Percentiles rank a stretch among this genome's conserved stretches.
These are phyloP conservation scores for Fraxinus greggii DNA, from an alignment of 305 asterid species.

Conservation along the genomic window DNA sequence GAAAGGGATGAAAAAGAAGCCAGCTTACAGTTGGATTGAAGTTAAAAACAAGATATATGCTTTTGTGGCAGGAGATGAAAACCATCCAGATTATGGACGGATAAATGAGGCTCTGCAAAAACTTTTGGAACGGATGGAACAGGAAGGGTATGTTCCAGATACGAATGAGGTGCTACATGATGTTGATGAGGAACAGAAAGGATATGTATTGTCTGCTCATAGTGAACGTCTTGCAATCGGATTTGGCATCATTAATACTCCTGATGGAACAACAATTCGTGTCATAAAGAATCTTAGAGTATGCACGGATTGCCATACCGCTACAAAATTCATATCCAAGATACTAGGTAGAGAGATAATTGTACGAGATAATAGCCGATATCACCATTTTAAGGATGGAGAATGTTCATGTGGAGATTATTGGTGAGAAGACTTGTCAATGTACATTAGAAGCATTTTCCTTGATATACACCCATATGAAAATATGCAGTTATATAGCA, in stretches of 20 bases:
- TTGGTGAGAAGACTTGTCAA: slow-evolving; percentile 39
- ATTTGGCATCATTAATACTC: slow-evolving; percentile 53
- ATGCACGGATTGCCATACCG: slow-evolving; percentile 66
- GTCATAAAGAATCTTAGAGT: slow-evolving; percentile 65
- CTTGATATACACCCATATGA: neutral
- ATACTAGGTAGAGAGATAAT: slow-evolving; percentile 50
- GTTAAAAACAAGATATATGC: slow-evolving; percentile 58
- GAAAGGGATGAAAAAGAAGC: slow-evolving; percentile 60
- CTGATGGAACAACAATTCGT: slow-evolving; percentile 52
- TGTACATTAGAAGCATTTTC: neutral
- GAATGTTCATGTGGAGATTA: slow-evolving; percentile 65
- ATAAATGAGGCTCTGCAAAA: slow-evolving; percentile 45
- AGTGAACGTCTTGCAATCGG: slow-evolving; percentile 64
- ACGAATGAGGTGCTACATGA: slow-evolving; percentile 52
- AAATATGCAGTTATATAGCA: neutral
- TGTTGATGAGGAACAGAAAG: slow-evolving; percentile 64
- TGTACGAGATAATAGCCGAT: slow-evolving; percentile 55
- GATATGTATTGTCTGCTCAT: slow-evolving; percentile 39
- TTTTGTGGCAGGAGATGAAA: slow-evolving; percentile 66
- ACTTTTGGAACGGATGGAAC: slow-evolving; percentile 47
- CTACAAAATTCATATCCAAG: slow-evolving; percentile 51
- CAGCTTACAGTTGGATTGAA: slow-evolving; percentile 87
- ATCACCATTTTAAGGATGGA: slow-evolving; percentile 63
- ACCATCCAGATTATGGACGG: slow-evolving; percentile 50
- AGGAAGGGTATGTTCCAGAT: slow-evolving; percentile 55